A percentile compares a stretch with the other conserved stretches of the same genome.
Evolutionary conservation across 129 eudicot species (phyloP).

Genomic region (Flaveria linearis): DNA sequence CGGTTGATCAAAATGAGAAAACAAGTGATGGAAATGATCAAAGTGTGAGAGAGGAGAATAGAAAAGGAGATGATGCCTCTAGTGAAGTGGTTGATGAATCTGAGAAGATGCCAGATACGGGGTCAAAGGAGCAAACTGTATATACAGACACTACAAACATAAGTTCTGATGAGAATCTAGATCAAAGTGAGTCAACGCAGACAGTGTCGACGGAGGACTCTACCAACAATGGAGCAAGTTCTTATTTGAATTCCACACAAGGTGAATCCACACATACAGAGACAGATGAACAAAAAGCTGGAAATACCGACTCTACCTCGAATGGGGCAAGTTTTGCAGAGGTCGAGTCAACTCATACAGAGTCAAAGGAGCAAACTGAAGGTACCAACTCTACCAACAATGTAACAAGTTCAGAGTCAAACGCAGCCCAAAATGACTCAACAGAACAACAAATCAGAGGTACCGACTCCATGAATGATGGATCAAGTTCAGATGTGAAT

Average conservation of each 20-base stretch:
- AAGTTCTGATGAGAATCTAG: conserved; percentile 33
- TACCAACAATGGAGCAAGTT: conserved; percentile 25
- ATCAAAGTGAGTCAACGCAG: conserved; percentile 26
- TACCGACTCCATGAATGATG: conserved; percentile 25
- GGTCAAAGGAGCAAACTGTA: conserved; percentile 22
- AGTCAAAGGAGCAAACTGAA: conserved; percentile 29
- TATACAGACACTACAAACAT: conserved; percentile 37
- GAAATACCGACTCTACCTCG: conserved; percentile 6
- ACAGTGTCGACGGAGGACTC: conserved; percentile 1
- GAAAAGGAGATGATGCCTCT: conserved; percentile 42
- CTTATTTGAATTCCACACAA: conserved; percentile 4
- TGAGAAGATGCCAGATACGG: conserved; percentile 30
- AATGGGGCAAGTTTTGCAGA: conserved; percentile 26
- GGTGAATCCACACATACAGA: conserved; percentile 16
- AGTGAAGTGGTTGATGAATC: conserved; percentile 42
- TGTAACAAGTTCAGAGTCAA: conserved; percentile 23
- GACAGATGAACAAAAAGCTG: conserved; percentile 36
- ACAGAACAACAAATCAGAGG: conserved; percentile 34
- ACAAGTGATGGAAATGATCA: conserved; percentile 39
- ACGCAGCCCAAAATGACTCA: conserved; percentile 17
- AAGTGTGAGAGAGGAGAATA: conserved; percentile 46
- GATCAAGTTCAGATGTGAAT: background rate
- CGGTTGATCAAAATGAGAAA: conserved; percentile 17
- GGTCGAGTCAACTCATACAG: conserved; percentile 26
- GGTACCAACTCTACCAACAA: conserved; percentile 24